Percentiles rank a stretch among this genome's conserved stretches.
Conservation (phyloP, 2,329 filamentous ascomycete genomes). For the Aspergillus sojae region DNA sequence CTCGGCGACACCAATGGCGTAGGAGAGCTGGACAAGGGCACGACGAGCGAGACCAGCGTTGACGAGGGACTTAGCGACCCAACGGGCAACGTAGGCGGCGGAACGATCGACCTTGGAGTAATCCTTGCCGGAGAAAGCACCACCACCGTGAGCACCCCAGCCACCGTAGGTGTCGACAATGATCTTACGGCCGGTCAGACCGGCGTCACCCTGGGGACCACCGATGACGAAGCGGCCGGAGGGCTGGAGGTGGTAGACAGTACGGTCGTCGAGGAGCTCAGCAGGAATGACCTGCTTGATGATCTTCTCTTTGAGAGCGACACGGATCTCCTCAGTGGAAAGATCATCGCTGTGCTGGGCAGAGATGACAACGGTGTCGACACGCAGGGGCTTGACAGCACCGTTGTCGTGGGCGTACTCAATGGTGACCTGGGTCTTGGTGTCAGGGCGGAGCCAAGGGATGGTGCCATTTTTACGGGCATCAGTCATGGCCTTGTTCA, state of each 20-base stretch:
- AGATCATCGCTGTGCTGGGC: conserved; percentile 91
- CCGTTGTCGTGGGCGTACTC: conserved; percentile 96
- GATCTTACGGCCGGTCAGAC: conserved; percentile 99
- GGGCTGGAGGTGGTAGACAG: conserved; percentile 98
- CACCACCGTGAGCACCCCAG: conserved; percentile 99
- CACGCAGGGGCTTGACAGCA: conserved; percentile 86
- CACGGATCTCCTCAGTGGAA: conserved; percentile 86
- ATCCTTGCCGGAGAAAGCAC: conserved; percentile 99
- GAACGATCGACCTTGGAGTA: conserved; percentile 99
- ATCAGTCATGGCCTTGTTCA: conserved; percentile 91
- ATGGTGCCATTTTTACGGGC: conserved; percentile 85
- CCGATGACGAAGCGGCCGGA: conserved; percentile 99
- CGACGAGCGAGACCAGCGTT: conserved; percentile 85
- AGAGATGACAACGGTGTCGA: conserved; percentile 95
- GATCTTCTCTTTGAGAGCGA: conserved; percentile 96
- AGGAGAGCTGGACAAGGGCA: conserved; percentile 94
- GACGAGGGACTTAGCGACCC: conserved; percentile 98
- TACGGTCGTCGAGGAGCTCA: conserved; percentile 89
- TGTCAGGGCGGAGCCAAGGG: conserved; percentile 95
- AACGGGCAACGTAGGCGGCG: conserved; percentile 93
- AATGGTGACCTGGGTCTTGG: conserved; percentile 99
- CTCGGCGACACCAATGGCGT: conserved; percentile 98
- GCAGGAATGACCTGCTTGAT: conserved; percentile 92
- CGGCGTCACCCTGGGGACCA: conserved; percentile 97
- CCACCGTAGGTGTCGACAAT: conserved; percentile 99